Evolutionary conservation across 768 basidiomycete genomes (phyloP).

Genomic region (Leccinum uliginosum): DNA sequence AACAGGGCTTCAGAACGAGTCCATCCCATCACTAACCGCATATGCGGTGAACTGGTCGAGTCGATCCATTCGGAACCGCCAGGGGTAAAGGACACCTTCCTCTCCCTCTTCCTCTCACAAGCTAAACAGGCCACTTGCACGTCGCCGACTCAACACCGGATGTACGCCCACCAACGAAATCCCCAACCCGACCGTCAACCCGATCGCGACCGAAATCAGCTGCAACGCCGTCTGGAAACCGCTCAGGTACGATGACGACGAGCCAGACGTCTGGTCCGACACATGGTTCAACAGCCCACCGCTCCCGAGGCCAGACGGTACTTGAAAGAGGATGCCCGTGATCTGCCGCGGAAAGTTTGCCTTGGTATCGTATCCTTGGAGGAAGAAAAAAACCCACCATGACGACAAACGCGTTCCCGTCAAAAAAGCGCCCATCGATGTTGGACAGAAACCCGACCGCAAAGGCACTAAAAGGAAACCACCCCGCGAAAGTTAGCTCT

Average conservation of each 20-base stretch:
- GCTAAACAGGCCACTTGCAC: constrained; percentile 62
- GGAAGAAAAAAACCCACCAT: constrained; percentile 48
- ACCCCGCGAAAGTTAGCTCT: background rate
- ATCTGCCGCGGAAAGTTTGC: constrained; percentile 34
- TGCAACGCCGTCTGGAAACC: constrained; percentile 76
- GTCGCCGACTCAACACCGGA: constrained; percentile 53
- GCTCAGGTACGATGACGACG: constrained; percentile 52
- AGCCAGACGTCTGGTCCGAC: constrained; percentile 48
- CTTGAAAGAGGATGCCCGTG: constrained; percentile 80
- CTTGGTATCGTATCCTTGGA: background rate
- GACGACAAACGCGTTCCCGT: constrained; percentile 74
- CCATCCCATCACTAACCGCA: background rate
- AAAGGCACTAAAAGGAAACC: constrained; percentile 48
- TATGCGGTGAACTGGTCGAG: background rate
- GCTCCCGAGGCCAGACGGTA: constrained; percentile 76
- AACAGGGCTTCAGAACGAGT: background rate
- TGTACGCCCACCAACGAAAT: constrained; percentile 64
- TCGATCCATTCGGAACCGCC: background rate
- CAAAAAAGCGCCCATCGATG: constrained; percentile 68
- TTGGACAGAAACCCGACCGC: constrained; percentile 79
- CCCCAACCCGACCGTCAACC: constrained; percentile 75
- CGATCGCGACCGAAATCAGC: constrained; percentile 73
- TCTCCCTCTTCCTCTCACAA: constrained; percentile 36
- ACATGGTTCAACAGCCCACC: constrained; percentile 77
- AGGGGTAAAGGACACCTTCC: background rate